These are phyloP conservation scores for Yarrowia sp. DNA, from an alignment of 805 yeast genomes.

Conservation along the genomic window DNA sequence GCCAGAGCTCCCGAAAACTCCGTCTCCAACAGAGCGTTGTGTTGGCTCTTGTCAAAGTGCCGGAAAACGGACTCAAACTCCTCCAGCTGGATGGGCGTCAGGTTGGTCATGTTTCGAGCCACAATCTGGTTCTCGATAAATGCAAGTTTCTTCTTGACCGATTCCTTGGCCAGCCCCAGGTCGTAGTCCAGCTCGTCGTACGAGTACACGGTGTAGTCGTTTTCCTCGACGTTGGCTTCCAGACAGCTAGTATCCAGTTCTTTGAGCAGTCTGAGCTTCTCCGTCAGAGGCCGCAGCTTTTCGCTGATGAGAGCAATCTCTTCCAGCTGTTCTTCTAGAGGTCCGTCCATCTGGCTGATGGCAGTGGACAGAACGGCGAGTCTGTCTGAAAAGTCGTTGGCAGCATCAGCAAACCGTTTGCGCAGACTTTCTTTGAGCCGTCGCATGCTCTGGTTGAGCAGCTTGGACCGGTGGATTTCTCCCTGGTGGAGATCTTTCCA, in stretches of 20 bases:
- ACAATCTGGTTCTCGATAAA: constrained; percentile 45
- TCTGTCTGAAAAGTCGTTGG: constrained; percentile 36
- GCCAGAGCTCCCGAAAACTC: constrained; percentile 47
- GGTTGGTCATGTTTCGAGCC: constrained; percentile 37
- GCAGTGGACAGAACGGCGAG: constrained; percentile 34
- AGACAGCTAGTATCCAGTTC: constrained; percentile 33
- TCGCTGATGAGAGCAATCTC: constrained; percentile 39
- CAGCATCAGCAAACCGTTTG: constrained; percentile 37
- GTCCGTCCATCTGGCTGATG: constrained; percentile 38
- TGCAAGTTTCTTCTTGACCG: constrained; percentile 42
- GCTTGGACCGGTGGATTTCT: constrained; percentile 38
- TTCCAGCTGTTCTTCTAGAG: constrained; percentile 41
- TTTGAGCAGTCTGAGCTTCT: constrained; percentile 35
- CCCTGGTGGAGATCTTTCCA: constrained; percentile 38
- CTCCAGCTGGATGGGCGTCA: constrained; percentile 41
- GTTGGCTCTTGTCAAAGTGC: constrained; percentile 41
- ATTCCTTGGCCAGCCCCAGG: constrained; percentile 39
- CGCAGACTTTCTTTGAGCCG: constrained; percentile 38
- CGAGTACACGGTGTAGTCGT: constrained; percentile 39
- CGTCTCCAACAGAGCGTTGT: constrained; percentile 40
- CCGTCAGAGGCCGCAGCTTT: constrained; percentile 40
- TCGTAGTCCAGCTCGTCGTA: constrained; percentile 43
- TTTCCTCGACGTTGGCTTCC: constrained; percentile 42
- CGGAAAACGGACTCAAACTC: constrained; percentile 47
- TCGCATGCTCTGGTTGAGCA: constrained; percentile 37